A percentile compares a stretch with the other conserved stretches of the same genome.
Conservation (phyloP, 2,329 filamentous ascomycete species). For the Sporothrix phasma region DNA sequence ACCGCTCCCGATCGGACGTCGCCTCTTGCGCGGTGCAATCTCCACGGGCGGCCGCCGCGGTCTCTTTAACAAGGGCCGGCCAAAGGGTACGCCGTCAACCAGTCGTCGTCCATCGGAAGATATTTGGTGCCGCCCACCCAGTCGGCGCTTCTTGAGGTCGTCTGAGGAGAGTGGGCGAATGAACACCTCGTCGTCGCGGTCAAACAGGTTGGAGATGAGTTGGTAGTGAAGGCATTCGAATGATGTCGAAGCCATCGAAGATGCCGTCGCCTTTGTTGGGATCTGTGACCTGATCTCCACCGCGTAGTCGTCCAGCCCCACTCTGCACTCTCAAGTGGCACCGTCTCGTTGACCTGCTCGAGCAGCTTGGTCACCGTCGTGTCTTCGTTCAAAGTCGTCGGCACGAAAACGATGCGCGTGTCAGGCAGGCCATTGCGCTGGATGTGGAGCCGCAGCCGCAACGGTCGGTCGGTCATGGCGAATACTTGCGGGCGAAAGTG, state of each 20-base stretch:
- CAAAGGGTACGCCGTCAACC: conserved; percentile 78
- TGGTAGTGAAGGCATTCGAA: conserved; percentile 89
- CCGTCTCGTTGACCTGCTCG: conserved; percentile 64
- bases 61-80: conserved; percentile 55
- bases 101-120: conserved; percentile 67
- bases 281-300: conserved; percentile 66
- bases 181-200: conserved; percentile 75
- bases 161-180: conserved; percentile 38
- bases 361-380: conserved; percentile 68
- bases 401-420: conserved; percentile 61
- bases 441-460: conserved; percentile 66
- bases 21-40: conserved; percentile 66
- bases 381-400: conserved; percentile 43
- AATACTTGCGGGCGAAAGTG: too few relatives aligned
- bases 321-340: conserved; percentile 69
- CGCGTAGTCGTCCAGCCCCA: conserved; percentile 85
- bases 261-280: too few relatives aligned
- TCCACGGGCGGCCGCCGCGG: conserved; percentile 54
- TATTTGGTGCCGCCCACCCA: conserved; percentile 76
- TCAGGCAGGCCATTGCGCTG: conserved; percentile 65
- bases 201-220: conserved; percentile 56
- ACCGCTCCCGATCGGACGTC: neutral
- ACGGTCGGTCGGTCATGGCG: conserved; percentile 30
- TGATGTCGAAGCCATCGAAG: conserved; percentile 38
- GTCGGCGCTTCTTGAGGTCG: conserved; percentile 61